These are phyloP conservation scores for Suhomyces maxii DNA, from an alignment of 1,139 yeast genomes.

Conservation along the genomic window DNA sequence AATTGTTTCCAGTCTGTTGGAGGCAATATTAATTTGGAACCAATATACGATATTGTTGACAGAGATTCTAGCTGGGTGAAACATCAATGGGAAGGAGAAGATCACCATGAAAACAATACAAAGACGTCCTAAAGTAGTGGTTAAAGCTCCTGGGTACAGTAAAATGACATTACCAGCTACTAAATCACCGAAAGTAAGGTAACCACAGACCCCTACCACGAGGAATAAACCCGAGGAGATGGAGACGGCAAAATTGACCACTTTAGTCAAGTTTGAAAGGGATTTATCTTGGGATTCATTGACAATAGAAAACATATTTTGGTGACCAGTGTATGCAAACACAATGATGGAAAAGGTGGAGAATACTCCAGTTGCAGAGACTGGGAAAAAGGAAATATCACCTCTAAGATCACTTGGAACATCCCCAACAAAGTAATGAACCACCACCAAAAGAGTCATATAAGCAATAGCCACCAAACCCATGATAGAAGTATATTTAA, in stretches of 20 bases:
- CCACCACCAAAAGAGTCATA: constrained; percentile 38
- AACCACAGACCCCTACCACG: constrained; percentile 44
- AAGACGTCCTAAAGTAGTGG: constrained; percentile 66
- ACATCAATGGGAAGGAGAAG: constrained; percentile 86
- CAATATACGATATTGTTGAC: constrained; percentile 71
- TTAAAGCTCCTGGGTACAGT: constrained; percentile 50
- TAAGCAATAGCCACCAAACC: constrained; percentile 44
- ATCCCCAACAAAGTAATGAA: constrained; percentile 37
- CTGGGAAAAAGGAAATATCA: constrained; percentile 55
- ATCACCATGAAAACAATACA: constrained; percentile 81
- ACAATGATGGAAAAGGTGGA: constrained; percentile 55
- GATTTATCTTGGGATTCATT: constrained; percentile 58
- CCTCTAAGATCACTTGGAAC: constrained; percentile 54
- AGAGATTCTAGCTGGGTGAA: constrained; percentile 90
- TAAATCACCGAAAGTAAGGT: constrained; percentile 44
- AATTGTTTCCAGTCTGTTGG: neutral
- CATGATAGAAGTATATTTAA: constrained; percentile 44
- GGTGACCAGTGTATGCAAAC: constrained; percentile 52
- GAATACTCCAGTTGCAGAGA: constrained; percentile 59
- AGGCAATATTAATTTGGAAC: constrained; percentile 20
- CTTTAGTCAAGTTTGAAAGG: constrained; percentile 47
- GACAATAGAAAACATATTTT: constrained; percentile 50
- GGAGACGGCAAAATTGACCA: constrained; percentile 56
- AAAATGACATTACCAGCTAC: constrained; percentile 78
- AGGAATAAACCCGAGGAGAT: constrained; percentile 36